Base-by-base conservation (phyloP, 768 basidiomycete genomes). In the Xerocomellus amylosporus region DNA sequence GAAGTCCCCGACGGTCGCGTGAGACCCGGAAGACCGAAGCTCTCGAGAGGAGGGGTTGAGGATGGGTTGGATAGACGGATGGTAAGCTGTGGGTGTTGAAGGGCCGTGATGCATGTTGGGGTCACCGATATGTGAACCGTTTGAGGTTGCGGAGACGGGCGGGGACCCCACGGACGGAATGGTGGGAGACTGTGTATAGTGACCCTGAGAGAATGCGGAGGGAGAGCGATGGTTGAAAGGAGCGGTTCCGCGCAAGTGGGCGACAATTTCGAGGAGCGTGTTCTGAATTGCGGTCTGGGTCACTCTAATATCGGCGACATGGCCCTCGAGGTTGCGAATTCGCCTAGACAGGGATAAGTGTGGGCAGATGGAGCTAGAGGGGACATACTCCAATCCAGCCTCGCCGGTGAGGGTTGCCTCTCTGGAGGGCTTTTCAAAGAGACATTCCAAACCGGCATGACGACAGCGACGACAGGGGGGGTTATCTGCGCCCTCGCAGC, bases 381-480 rank as follows among this genome's bases (percentile, higher is more conserved):
- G 49, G 20, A 77, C 90, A 72, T 68, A 93, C 92, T 93, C 93
- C 49, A 93, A 71, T 8, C 91, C 92, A 17, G 91, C 92, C 72
- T 94, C 92, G 42, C 90, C 90, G 8, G 90, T 90, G 45, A 93
- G 80, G 51, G 87, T 89, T 14, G 90, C 88, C 68, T 94, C 92
- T 62, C 86, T 80, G 13, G 85, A 86, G 3, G 95, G 95, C 64
- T 97, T 97, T 72, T 98, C 95, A 68, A 98, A 96, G 33, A 97
- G 79, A 74, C 95, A 98, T 39, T 94, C 90, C 13, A 97, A 78
- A 3, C 91, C 90, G 19, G 89, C 87, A 63, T 93, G 88, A 31
- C 90, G 81, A 73, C 95, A 98, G 41, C 95, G 84, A 64, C 89
- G 86, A 73, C 95, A 98, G n/a, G 95, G 95, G 24, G 95, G 94